Evolutionary conservation across 2,329 filamentous ascomycete genomes (phyloP), one percentile per base, ranked within the genome.

Genomic region (Moelleriella libera): DNA sequence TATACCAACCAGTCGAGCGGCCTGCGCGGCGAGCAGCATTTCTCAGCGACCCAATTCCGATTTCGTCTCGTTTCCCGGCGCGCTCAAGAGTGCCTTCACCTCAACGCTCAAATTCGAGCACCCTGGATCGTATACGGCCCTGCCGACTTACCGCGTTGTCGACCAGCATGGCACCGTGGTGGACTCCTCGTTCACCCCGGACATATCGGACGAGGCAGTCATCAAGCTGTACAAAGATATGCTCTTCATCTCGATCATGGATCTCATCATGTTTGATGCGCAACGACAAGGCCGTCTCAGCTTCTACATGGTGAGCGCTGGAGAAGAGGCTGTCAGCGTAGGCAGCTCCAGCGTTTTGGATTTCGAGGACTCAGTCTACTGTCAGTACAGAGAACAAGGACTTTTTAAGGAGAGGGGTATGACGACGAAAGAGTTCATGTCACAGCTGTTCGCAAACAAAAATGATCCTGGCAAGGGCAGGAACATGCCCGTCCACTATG

Each of bases 401-500:
- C 85, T 96, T 5, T 92, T 95, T 62, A 78, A 85, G 54, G 85
- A 96, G 63, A 80, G 92, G 39, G 92, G 92, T 3, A 96, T 90
- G 62, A 85, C 80, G 0, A 72, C 94, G 43, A 80, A 82, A 44
- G 81, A 97, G 50, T 97, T 97, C 60, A 97, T 98, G 92, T 84
- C 80, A 56, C 92, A 98, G 63, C 68, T 98, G 7, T 96, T 97
- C 67, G 81, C 89, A 21, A 97, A 95, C 60, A 76, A 71, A 47
- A 78, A 87, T 52, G 92, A 98, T 57, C 65, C 73, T 1, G 89
- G 90, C 1, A 76, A 74, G 50, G 92, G 89, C 1, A 80, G 90
- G 52, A 97, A 95, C 58, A 98, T 98, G 92, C 92, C 92, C 1
- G 86, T 97, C 11, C 92, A 98, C 66, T 98, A 97, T 59, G 89